Evolutionary conservation across 1,284 basidiomycete species (phyloP), one percentile per base, ranked within the genome.

Genomic region (Leccinum pseudoinsigne): DNA sequence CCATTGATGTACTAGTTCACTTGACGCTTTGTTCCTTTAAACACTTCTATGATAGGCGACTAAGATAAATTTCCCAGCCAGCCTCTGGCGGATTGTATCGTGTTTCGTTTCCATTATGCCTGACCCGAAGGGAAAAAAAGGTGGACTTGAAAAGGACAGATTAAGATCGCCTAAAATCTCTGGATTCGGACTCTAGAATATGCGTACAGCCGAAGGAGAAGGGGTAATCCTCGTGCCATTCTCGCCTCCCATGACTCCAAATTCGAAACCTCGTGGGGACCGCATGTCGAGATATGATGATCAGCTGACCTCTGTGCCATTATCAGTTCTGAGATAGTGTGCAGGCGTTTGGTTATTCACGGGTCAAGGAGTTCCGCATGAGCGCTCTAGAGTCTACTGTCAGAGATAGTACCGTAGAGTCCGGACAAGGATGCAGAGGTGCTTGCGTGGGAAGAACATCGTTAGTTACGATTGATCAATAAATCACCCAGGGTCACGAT

Each of bases 241-340:
- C n/a, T 58, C 55, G 23, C 57, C 31, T 59, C 54, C 50, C 61
- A 42, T 60, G 69, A 65, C 58, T 56, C 59, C 68, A 68, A 62
- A 68, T 68, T 69, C 51, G 65, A 42, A 59, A 66, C 69, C 73
- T 73, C 74, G 66, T 74, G 73, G 61, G 40, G 34, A 40, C 62
- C 72, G 60, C 72, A 69, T 75, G 72, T 65, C 42, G 11, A 54
- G 65, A 72, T 69, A 60, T 62, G 68, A 71, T 62, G 47, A 59
- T 71, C 70, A 72, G 64, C 60, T 69, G 68, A 67, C 57, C 36
- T 34, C 11, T 36, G 23, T 47, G 63, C 67, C 28, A 36, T 31
- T 59, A 59, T 64, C 45, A 62, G 47, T 58, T 66, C 57, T 63
- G 53, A 58, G 50, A 57, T 59, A 58, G 40, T 57, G 56, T 55